Evolutionary conservation across 164 flowering plant species (phyloP).

Genomic region (Houttuynia cordata): DNA sequence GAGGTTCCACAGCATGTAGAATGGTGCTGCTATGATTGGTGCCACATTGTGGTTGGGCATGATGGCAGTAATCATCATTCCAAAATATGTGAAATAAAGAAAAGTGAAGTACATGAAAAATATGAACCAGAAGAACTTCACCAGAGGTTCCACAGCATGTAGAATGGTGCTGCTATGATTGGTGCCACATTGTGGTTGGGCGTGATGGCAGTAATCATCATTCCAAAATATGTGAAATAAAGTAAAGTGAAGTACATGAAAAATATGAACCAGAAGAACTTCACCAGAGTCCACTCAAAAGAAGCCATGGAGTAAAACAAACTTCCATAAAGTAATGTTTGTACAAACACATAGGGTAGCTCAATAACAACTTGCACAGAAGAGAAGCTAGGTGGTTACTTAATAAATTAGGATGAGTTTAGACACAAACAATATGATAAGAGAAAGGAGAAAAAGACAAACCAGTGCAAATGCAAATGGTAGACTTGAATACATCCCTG

Average conservation of each 20-base stretch:
- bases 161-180: slow-evolving; percentile 84
- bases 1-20: slow-evolving; percentile 97
- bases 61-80: slow-evolving; percentile 96
- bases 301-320: slow-evolving; percentile 84
- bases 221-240: slow-evolving; percentile 91
- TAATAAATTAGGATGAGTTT: too few species aligned
- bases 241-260: slow-evolving; percentile 87
- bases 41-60: slow-evolving; percentile 95
- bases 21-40: slow-evolving; percentile 82
- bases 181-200: slow-evolving; percentile 93
- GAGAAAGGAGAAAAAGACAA: not conserved
- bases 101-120: slow-evolving; percentile 85
- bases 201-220: slow-evolving; percentile 95
- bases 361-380: slow-evolving; percentile 75
- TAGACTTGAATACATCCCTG: slow-evolving; percentile 91
- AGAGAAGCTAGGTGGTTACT: not conserved
- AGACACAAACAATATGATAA: not conserved
- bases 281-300: slow-evolving; percentile 67
- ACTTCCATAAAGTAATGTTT: slow-evolving; percentile 60
- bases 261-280: slow-evolving; percentile 70
- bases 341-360: slow-evolving; percentile 84
- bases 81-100: slow-evolving; percentile 89
- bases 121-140: slow-evolving; percentile 68
- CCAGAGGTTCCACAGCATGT: slow-evolving; percentile 94
- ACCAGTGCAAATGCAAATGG: slow-evolving; percentile 99